These are phyloP conservation scores for Hemileia vastatrix DNA, from an alignment of 1,284 basidiomycete genomes.

Conservation along the genomic window DNA sequence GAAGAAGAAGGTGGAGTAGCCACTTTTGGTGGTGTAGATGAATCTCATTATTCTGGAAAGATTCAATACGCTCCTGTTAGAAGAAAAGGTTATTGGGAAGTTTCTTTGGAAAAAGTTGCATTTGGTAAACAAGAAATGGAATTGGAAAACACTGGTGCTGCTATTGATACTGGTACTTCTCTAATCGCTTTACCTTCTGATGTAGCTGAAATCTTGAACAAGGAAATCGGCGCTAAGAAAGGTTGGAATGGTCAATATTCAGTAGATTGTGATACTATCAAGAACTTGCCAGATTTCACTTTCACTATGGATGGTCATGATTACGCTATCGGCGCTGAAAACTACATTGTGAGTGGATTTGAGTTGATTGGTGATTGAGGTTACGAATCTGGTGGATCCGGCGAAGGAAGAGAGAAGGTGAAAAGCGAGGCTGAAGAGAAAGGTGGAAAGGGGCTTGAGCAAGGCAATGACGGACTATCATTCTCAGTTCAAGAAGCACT, in stretches of 20 bases:
- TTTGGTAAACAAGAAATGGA: background rate
- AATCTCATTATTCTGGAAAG: constrained; percentile 5
- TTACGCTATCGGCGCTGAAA: no score
- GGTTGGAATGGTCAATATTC: constrained; percentile 40
- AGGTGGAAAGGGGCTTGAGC: no score
- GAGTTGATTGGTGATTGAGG: no score
- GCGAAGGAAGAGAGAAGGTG: background rate
- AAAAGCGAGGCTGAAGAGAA: no score
- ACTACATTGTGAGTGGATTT: background rate
- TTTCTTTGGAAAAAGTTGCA: constrained; percentile 8
- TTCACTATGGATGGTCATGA: constrained; percentile 2
- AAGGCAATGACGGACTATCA: no score
- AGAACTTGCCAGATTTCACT: background rate
- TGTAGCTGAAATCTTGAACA: constrained; percentile 6
- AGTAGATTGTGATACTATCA: background rate
- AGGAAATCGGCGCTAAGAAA: constrained; percentile 18
- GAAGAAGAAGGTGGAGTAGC: constrained; percentile 12
- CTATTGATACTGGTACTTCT: constrained; percentile 18
- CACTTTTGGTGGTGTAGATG: constrained; percentile 14
- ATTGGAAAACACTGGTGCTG: background rate
- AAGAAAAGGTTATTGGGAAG: constrained; percentile 9
- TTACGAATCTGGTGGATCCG: background rate
- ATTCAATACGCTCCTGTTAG: constrained; percentile 14
- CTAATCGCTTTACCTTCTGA: constrained; percentile 10
- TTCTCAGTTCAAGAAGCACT: no score